Percentiles rank a stretch among this genome's conserved stretches.
Conservation (phyloP, 2,329 filamentous ascomycete genomes). For the Fusarium secorum region DNA sequence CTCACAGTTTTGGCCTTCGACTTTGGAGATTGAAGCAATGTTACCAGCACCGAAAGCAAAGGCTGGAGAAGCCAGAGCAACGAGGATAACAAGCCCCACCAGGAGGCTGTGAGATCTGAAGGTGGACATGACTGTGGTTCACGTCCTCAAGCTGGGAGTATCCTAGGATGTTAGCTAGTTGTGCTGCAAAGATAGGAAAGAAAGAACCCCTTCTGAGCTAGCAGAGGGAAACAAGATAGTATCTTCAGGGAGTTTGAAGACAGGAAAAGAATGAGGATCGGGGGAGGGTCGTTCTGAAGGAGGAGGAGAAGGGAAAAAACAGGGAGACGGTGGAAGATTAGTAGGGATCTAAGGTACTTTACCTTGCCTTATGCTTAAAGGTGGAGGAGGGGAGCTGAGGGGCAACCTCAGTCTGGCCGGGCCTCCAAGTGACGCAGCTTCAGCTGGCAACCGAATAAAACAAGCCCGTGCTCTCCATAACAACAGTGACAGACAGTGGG, state of each 20-base stretch:
- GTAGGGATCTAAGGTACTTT: not conserved
- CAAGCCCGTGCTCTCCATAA: constrained; percentile 10
- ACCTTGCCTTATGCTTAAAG: constrained; percentile 2
- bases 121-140: constrained; percentile 54
- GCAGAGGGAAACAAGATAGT: constrained; percentile 19
- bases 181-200: constrained; percentile 4
- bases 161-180: constrained; percentile 16
- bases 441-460: constrained; percentile 25
- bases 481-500: constrained; percentile 13
- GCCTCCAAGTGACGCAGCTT: constrained; percentile 39
- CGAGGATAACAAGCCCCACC: constrained; percentile 66
- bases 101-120: constrained; percentile 59
- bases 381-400: constrained; percentile 39
- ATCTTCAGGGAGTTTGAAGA: not conserved
- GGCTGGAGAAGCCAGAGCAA: constrained; percentile 72
- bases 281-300: not conserved
- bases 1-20: constrained; percentile 84
- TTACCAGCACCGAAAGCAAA: constrained; percentile 89
- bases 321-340: constrained; percentile 24
- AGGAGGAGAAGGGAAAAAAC: constrained; percentile 13
- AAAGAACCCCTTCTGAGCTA: constrained; percentile 33
- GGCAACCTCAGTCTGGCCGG: constrained; percentile 15
- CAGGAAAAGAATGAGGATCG: not conserved
- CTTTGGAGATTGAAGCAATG: constrained; percentile 80
- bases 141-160: constrained; percentile 31